phyloP scores from a whole-genome alignment of 148 eudicot species.

The Pouteria glomerata region DNA sequence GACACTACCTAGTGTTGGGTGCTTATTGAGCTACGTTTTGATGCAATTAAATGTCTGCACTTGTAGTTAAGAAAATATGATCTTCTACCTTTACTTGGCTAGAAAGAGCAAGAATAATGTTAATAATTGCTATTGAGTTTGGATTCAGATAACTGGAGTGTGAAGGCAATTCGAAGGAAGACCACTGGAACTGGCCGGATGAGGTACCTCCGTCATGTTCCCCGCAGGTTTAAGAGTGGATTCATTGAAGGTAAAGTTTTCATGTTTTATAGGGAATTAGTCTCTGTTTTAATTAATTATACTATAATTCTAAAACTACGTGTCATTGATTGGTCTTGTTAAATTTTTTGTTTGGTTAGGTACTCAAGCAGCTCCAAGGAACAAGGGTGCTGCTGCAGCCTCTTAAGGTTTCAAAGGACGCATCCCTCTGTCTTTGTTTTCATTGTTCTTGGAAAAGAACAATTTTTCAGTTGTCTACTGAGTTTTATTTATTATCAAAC shows the following conservation, averaged over 20 bases:
- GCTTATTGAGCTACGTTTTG: no score
- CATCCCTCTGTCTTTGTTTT: background rate
- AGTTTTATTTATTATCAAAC: background rate
- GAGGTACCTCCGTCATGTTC: slow-evolving; percentile 56
- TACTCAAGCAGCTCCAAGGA: slow-evolving; percentile 60
- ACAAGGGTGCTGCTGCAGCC: slow-evolving; percentile 37
- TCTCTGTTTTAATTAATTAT: background rate
- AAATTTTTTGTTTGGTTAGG: slow-evolving; percentile 20
- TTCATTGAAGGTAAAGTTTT: slow-evolving; percentile 40
- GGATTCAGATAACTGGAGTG: slow-evolving; percentile 53
- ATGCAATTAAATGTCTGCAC: no score
- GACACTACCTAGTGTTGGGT: no score
- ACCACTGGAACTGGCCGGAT: slow-evolving; percentile 61
- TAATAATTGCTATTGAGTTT: background rate
- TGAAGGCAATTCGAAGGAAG: slow-evolving; percentile 55
- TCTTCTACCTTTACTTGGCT: no score
- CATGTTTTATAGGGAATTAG: background rate
- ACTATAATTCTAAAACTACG: no score
- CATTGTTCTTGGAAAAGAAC: background rate
- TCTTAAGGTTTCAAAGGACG: slow-evolving; percentile 18
- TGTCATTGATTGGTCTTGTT: background rate
- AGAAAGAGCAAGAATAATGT: no score
- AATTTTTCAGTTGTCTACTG: background rate
- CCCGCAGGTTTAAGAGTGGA: slow-evolving; percentile 52
- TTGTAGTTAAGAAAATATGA: no score